Evolutionary conservation across 495 filamentous ascomycete species (phyloP), one percentile per base, ranked within the genome.

Genomic region (Hypoxylon cercidicola): DNA sequence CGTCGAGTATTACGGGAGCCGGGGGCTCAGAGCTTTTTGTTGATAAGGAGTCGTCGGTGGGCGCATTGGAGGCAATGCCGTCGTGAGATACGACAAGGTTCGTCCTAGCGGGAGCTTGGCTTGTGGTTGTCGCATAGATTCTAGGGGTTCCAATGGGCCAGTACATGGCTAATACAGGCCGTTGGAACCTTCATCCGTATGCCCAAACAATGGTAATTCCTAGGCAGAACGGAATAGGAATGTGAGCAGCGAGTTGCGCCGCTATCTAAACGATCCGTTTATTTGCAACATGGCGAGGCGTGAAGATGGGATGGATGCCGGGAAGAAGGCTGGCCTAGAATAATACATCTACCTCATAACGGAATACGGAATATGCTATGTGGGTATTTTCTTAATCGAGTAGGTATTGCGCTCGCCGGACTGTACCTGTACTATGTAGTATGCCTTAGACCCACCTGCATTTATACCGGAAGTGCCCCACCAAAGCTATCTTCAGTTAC

Each of bases 71-170:
- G 32, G 70, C 53, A n/a, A 78, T 46, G 48, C 75, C 80, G 76
- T 83, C 79, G 69, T 77, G 72, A 21, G 79, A 81, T 50, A 79
- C 57, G 48, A 74, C 51, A 4, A 71, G 71, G 58, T 51, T 68
- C 10, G 62, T 53, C 54, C 72, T 77, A 68, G 75, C 70, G 47
- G 83, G 81, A 66, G 83, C 80, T 77, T 84, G 89, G 77, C 71
- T 75, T 62, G 71, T 83, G 75, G 71, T 81, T 55, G 89, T 89
- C 75, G 90, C 90, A 84, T 94, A 96, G 72, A 96, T 89, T 77
- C 88, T 84, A 60, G 93, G 93, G 62, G 93, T 91, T 75, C 92
- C 93, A 79, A 95, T 84, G 69, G 94, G 94, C 94, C 94, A 97
- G 84, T 97, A 97, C 93, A 97, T 97, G 84, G 84, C 84, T 86